Evolutionary conservation across 2,329 filamentous ascomycete species (phyloP).

Genomic region (Fusarium sp.): DNA sequence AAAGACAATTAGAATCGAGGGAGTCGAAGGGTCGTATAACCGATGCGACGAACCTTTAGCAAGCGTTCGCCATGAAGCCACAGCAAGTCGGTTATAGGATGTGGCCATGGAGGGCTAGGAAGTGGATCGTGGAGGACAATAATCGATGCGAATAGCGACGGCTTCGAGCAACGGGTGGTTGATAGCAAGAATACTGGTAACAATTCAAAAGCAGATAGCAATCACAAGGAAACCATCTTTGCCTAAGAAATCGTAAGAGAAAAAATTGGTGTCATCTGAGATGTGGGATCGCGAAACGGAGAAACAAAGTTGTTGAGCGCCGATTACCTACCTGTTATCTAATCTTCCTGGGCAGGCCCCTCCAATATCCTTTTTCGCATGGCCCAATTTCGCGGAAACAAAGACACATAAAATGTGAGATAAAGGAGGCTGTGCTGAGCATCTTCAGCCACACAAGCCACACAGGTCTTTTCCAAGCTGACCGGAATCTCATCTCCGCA

Average conservation of each 20-base stretch:
- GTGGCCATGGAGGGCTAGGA: conserved; percentile 47
- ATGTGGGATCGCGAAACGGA: conserved; percentile 46
- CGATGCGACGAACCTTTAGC: conserved; percentile 42
- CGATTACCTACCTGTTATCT: conserved; percentile 49
- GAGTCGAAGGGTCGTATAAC: not conserved
- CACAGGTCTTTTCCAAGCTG: not conserved
- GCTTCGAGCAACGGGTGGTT: conserved; percentile 1
- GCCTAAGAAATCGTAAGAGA: conserved; percentile 21
- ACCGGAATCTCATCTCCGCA: conserved; percentile 29
- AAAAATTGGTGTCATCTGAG: conserved; percentile 38
- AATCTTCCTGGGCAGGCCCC: conserved; percentile 46
- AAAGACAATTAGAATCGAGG: conserved; percentile 28
- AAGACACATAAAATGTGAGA: conserved; percentile 10
- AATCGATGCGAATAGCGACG: conserved; percentile 20
- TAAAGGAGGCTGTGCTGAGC: conserved; percentile 28
- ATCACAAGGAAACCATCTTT: conserved; percentile 43
- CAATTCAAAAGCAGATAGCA: conserved; percentile 1
- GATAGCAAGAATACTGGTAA: conserved; percentile 1
- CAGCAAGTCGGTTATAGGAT: conserved; percentile 42
- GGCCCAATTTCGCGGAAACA: conserved; percentile 31
- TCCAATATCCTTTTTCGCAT: conserved; percentile 39
- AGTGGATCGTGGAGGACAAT: conserved; percentile 28
- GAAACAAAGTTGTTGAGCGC: conserved; percentile 47
- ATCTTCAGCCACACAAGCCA: conserved; percentile 2
- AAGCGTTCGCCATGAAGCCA: conserved; percentile 44